Evolutionary conservation across 495 filamentous ascomycete species (phyloP).

Genomic region (Penicillium simplicissimum): DNA sequence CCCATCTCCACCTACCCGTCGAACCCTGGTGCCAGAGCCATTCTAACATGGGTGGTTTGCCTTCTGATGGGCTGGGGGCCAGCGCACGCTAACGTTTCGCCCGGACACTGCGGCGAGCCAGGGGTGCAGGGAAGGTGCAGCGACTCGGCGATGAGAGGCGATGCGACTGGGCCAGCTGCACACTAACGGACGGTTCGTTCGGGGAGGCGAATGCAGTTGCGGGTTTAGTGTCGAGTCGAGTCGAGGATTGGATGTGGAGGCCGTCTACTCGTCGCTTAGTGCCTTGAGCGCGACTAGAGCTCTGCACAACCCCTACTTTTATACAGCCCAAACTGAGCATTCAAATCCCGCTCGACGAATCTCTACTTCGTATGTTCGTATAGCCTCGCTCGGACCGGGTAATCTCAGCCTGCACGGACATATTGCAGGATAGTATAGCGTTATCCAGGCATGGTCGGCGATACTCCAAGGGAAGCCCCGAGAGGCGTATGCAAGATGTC

Average conservation of each 20-base stretch:
- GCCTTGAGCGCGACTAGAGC: neutral
- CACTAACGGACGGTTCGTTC: slow-evolving; percentile 2
- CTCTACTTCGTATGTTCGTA: neutral
- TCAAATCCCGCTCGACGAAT: neutral
- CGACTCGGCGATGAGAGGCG: neutral
- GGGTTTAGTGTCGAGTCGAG: slow-evolving; percentile 1
- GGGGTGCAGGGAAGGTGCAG: slow-evolving; percentile 9
- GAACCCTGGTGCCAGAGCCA: neutral
- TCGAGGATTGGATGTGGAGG: neutral
- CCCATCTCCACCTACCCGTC: neutral
- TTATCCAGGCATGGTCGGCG: neutral
- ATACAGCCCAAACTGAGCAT: neutral
- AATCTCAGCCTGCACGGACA: neutral
- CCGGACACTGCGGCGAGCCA: slow-evolving; percentile 18
- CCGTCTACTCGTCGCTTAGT: neutral
- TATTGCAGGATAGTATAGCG: neutral
- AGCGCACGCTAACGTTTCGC: slow-evolving; percentile 13
- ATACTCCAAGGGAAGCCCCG: slow-evolving; percentile 1
- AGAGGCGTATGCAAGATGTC: slow-evolving; percentile 23
- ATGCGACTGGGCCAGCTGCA: neutral
- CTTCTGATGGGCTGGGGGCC: slow-evolving; percentile 17
- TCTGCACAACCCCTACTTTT: neutral
- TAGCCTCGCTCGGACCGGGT: neutral
- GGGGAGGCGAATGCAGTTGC: neutral
- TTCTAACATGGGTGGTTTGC: neutral